Base-by-base conservation (phyloP, 1,284 basidiomycete species). In the Peniophora sp. region DNA sequence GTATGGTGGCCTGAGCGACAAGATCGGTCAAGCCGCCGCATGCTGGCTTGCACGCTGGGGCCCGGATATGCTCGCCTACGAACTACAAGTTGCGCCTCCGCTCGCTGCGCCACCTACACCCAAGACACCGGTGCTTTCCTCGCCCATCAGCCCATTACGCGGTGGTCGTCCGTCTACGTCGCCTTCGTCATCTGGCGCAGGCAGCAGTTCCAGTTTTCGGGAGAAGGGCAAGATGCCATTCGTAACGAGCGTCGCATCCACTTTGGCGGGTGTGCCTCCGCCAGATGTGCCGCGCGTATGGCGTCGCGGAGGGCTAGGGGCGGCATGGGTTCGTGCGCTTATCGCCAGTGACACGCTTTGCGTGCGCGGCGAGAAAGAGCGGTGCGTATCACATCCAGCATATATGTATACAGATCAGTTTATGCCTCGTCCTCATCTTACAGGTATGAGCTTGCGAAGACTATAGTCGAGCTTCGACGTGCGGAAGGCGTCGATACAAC, bases 41-140 rank as follows among this genome's bases (percentile, higher is more conserved):
- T 92, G 89, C 64, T 97, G 93, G 92, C 74, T 96, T 11, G 77
- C 85, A 0, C 76, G 90, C 35, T 97, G 93, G 92, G 91, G 86
- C 0, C 65, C 70, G 17, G 92, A 96, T 63, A 75, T 95, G 52
- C 74, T 96, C 43, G 63, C 66, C 11, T 75, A 79, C 48, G 92
- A 96, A 64, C 73, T 81, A 55, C 67, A 69, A 34, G 61, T 64
- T 12, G 51, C 27, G 27, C 27, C 27, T 12, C 27, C 27, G 27
- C 27, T 32, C 12, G 27, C 27, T 6, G 27, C 27, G 12, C 27
- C 27, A 12, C 27, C 27, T 32, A 32, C 27, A 12, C 27, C 58
- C 5, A 24, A 43, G 3, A 16, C 36, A 19, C 22, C 39, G n/a
- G 50, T 45, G 32, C 44, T 44, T n/a, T 5, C 45, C 8, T 22